Base-by-base conservation (phyloP, 495 filamentous ascomycete genomes). In the Jackrogersella minutella region DNA sequence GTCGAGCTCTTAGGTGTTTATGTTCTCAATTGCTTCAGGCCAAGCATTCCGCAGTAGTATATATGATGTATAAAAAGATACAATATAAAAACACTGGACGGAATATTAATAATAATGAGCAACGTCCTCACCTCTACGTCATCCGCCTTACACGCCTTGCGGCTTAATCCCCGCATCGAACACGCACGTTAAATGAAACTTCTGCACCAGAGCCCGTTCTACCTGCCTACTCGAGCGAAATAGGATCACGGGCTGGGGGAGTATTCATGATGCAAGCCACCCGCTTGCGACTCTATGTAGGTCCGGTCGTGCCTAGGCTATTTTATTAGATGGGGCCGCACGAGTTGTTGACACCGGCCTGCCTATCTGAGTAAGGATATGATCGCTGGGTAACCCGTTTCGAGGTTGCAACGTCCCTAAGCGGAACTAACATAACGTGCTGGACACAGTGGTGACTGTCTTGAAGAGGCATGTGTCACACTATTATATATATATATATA, bases 291-390 rank as follows among this genome's bases (percentile, higher is more conserved):
- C 51, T 16, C 33, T 33, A 41, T 30, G 40, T 17, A 22, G 50
- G 31, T 36, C 34, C 30, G 31, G 17, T 52, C 26, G 41, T 43
- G 22, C 51, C 53, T 58, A 63, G 53, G 40, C 40, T 58, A 62
- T 62, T 44, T 51, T 17, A 1, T 19, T 41, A 36, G 53, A 34
- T 17, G 16, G 43, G 26, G 43, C 14, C 19, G n/a, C 26, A 13
- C 22, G 53, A 31, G 44, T 7, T 41, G 55, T 14, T 19, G 21
- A 33, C 10, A 46, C 52, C 46, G 17, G 47, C 59, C 66, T 69
- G 59, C 66, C 66, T 69, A 69, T 69, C 66, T 41, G 49, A 55
- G 66, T 60, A 59, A 69, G 37, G 58, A 52, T 62, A 11, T 11
- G 64, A 41, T 43, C 44, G 50, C 33, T 54, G 34, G 22, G 21